Evolutionary conservation across 768 basidiomycete species (phyloP).

Genomic region (Rhizopogon roseolus): DNA sequence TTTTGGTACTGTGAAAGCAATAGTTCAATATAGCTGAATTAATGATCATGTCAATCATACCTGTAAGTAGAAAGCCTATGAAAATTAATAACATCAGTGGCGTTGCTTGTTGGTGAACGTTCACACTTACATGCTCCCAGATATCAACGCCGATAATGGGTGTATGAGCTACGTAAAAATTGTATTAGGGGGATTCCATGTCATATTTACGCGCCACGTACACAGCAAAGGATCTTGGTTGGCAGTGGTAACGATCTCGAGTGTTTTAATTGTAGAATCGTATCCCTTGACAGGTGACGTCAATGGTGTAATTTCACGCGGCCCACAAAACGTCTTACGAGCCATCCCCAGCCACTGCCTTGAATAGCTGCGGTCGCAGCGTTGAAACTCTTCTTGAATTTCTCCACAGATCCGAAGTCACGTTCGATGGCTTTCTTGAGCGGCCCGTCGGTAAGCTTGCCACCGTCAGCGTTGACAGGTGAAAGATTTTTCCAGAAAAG

Average conservation of each 20-base stretch:
- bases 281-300: conserved; percentile 48
- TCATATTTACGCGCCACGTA: conserved; percentile 19
- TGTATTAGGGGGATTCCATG: conserved; percentile 5
- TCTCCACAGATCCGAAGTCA: conserved; percentile 86
- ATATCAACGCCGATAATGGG: conserved; percentile 96
- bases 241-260: conserved; percentile 89
- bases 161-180: conserved; percentile 52
- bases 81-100: conserved; percentile 6
- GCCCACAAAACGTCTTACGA: conserved; percentile 42
- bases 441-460: conserved; percentile 57
- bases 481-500: conserved; percentile 98
- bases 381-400: conserved; percentile 84
- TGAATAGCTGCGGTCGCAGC: conserved; percentile 87
- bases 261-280: conserved; percentile 57
- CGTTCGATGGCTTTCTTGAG: conserved; percentile 72
- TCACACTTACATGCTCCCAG: conserved; percentile 80
- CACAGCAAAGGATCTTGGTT: conserved; percentile 93
- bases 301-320: not conserved
- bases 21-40: conserved; percentile 7
- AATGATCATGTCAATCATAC: conserved; percentile 2
- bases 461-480: conserved; percentile 59
- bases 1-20: conserved; percentile 68
- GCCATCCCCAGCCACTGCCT: conserved; percentile 99
- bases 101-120: conserved; percentile 4
- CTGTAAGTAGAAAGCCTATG: conserved; percentile 62